A percentile compares a stretch with the other conserved stretches of the same genome.
These are phyloP conservation scores for Saitozyma sp. DNA, from an alignment of 768 basidiomycete species.

Conservation along the genomic window DNA sequence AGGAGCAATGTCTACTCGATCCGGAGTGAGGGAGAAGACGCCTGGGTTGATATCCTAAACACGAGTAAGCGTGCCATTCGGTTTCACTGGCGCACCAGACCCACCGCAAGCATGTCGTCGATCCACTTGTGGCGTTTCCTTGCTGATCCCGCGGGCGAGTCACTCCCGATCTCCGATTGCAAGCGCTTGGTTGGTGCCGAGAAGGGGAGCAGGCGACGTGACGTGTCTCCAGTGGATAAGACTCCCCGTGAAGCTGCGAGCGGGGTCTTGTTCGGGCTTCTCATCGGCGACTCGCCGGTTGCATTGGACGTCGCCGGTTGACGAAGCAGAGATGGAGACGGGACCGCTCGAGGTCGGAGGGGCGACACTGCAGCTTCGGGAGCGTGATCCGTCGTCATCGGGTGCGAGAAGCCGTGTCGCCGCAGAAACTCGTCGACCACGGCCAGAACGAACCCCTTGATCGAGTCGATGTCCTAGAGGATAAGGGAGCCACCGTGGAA, in stretches of 20 bases:
- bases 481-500: not conserved
- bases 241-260: no score
- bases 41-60: not conserved
- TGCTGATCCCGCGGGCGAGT: no score
- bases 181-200: no score
- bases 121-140: slow-evolving; percentile 17
- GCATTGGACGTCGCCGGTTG: no score
- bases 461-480: slow-evolving; percentile 58
- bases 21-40: not conserved
- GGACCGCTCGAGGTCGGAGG: no score
- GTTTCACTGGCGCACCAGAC: not conserved
- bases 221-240: no score
- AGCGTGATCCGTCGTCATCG: not conserved
- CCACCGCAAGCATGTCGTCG: slow-evolving; percentile 17
- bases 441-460: slow-evolving; percentile 62
- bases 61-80: not conserved
- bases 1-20: no score
- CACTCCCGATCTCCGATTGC: no score
- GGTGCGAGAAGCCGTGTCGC: slow-evolving; percentile 62
- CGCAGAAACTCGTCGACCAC: slow-evolving; percentile 65
- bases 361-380: not conserved
- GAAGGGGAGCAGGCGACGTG: no score
- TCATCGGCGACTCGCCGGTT: no score
- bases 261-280: no score
- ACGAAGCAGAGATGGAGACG: no score